phyloP scores from a whole-genome alignment of 2,329 filamentous ascomycete genomes.

The Scortechinia acanthostroma region DNA sequence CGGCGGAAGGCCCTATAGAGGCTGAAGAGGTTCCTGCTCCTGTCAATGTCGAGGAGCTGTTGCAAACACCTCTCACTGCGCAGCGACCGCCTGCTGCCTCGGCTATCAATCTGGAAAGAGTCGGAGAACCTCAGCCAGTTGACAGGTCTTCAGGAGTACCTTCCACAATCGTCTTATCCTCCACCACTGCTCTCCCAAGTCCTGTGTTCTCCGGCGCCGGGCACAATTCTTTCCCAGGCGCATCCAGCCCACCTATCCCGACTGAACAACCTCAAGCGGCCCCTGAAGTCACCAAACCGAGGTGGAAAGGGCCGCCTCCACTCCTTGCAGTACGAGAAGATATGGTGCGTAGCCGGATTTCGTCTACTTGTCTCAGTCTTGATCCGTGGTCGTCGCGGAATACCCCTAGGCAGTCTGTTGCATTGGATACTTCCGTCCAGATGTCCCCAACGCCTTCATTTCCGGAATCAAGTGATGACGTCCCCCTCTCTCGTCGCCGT shows the following conservation, averaged over 20 bases:
- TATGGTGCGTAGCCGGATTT: constrained; percentile 17
- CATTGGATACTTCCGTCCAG: constrained; percentile 4
- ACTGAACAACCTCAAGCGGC: no score
- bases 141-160: no score
- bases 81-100: background rate
- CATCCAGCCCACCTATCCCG: no score
- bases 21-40: constrained; percentile 46
- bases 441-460: constrained; percentile 7
- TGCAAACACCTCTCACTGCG: constrained; percentile 45
- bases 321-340: background rate
- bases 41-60: constrained; percentile 55
- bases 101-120: no score
- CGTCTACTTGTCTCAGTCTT: constrained; percentile 18
- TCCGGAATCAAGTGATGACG: constrained; percentile 50
- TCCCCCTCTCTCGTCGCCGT: constrained; percentile 65
- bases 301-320: background rate
- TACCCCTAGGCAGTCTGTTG: constrained; percentile 14
- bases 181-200: no score
- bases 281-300: background rate
- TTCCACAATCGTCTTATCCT: no score
- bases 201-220: no score
- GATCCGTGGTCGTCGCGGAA: constrained; percentile 15
- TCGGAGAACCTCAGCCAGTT: no score
- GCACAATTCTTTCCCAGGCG: no score
- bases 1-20: constrained; percentile 19